Base-by-base conservation (phyloP, 2,329 filamentous ascomycete species). In the Paracoccidioides lutzii region DNA sequence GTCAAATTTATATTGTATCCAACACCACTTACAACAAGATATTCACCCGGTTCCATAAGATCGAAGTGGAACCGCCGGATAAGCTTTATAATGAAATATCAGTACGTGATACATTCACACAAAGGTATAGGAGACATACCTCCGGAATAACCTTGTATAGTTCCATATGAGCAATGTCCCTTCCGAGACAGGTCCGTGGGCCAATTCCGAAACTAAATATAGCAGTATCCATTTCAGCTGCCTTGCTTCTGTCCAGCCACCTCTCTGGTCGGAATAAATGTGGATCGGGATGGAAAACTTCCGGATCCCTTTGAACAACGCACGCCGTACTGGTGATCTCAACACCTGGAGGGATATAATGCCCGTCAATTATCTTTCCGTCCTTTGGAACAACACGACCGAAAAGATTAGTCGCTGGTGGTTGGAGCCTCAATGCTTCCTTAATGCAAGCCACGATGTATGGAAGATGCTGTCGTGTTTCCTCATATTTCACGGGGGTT, bases 401-500 rank as follows among this genome's bases (percentile, higher is more conserved):
- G 45, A 91, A 75, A 0, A 84, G 82, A 4, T 90, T 72, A 0
- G 86, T 87, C 0, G 84, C 78, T 0, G 87, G 85, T 0, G 88
- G 87, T 66, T 90, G 85, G 62, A 89, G 66, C 10, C 87, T 81
- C 73, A 90, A 87, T 4, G 84, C 81, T 68, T 93, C 88, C 64
- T 90, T 87, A 63, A 91, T 78, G 55, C 82, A 83, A 3, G 87
- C 87, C 63, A 90, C 85, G 5, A 93, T 80, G 66, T 90, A 93
- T 0, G 81, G 80, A 1, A 93, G 76, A 37, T 59, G 59, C 55
- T 66, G 64, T 0, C 54, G 54, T 12, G 69, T 60, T 28, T 68
- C 63, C 3, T 59, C 58, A 44, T 58, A 66, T 8, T 58, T 55
- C 2, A 67, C 58, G 54, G 28, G 50, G 41, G 32, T 53, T 50